Conservation (phyloP, 305 asterid genomes). For the Rubia balearica region DNA sequence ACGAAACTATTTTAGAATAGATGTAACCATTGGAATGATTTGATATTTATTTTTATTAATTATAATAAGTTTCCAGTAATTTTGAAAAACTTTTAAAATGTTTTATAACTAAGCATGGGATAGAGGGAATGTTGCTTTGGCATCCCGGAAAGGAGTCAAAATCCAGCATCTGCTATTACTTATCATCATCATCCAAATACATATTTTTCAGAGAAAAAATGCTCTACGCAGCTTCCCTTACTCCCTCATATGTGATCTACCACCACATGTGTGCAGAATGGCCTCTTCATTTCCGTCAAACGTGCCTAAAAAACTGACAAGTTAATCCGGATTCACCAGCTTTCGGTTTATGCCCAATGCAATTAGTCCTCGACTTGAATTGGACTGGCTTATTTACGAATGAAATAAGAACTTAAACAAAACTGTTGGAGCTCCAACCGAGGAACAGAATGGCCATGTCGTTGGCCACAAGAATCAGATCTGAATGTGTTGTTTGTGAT, state of each 20-base stretch:
- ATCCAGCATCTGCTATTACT: not conserved
- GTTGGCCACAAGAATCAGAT: conserved; percentile 13
- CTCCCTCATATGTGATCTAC: not conserved
- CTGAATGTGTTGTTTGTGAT: conserved; percentile 20
- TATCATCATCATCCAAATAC: not conserved
- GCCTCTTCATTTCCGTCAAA: not conserved
- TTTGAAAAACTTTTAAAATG: too few relatives aligned
- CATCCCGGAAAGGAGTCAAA: not conserved
- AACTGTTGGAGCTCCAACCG: conserved; percentile 11
- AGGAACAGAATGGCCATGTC: conserved; percentile 21
- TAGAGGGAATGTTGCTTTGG: not conserved
- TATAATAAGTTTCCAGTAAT: too few relatives aligned
- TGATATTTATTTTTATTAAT: too few relatives aligned
- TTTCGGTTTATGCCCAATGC: not conserved
- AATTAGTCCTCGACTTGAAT: conserved; percentile 2
- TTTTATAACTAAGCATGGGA: not conserved
- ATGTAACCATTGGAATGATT: too few relatives aligned
- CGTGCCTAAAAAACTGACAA: not conserved
- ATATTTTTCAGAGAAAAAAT: not conserved
- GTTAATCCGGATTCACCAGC: not conserved
- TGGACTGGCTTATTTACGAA: not conserved
- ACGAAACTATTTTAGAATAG: too few relatives aligned
- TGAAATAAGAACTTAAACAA: conserved; percentile 8
- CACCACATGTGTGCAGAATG: not conserved
- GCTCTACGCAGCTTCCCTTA: not conserved